A percentile compares a stretch with the other conserved stretches of the same genome.
Evolutionary conservation across 1,284 basidiomycete species (phyloP).

Genomic region (Tilletia walkeri): DNA sequence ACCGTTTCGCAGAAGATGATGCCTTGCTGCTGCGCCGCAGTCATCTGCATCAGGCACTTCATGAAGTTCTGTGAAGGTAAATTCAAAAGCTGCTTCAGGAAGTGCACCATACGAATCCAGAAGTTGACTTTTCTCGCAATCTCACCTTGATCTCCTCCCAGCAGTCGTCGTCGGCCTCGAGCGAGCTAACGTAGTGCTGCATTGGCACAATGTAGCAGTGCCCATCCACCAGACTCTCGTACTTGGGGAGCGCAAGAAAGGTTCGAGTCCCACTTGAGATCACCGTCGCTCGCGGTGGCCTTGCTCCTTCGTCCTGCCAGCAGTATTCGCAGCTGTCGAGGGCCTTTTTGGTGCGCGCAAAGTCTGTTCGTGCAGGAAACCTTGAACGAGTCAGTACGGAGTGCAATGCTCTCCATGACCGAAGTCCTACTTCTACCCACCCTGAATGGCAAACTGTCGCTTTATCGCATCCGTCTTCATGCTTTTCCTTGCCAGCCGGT

Average conservation of each 20-base stretch:
- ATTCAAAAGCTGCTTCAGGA: not conserved
- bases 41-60: constrained; percentile 97
- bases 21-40: constrained; percentile 74
- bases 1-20: constrained; percentile 94
- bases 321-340: constrained; percentile 72
- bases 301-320: constrained; percentile 57
- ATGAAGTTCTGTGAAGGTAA: constrained; percentile 78
- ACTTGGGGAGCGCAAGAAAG: constrained; percentile 81
- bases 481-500: constrained; percentile 83
- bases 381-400: not conserved
- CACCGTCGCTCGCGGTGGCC: constrained; percentile 76
- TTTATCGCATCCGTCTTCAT: constrained; percentile 96
- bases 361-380: constrained; percentile 64
- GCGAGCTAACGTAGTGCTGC: constrained; percentile 76
- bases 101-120: no score
- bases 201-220: constrained; percentile 95
- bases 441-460: constrained; percentile 88
- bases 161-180: constrained; percentile 94
- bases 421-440: constrained; percentile 13
- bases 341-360: constrained; percentile 87
- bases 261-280: constrained; percentile 84
- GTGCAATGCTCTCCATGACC: no score
- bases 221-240: constrained; percentile 79
- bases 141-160: constrained; percentile 64
- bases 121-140: not conserved